Evolutionary conservation across 1,284 basidiomycete species (phyloP).

Genomic region (Malassezia globosa): DNA sequence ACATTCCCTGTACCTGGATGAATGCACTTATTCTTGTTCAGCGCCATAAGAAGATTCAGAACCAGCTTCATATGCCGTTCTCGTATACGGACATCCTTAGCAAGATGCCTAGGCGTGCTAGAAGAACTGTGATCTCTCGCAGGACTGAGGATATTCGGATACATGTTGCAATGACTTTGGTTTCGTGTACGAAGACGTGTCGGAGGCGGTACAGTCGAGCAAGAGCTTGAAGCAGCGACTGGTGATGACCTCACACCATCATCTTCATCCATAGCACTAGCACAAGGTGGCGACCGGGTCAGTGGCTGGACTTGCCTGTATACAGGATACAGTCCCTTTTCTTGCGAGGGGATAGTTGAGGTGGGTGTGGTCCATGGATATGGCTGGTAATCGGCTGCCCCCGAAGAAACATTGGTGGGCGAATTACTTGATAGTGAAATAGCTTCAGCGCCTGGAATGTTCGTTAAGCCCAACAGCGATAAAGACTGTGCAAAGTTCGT

Average conservation of each 20-base stretch:
- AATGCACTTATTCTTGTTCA: conserved; percentile 9
- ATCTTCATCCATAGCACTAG: background rate
- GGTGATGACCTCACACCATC: background rate
- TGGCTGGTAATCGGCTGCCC: too few species aligned
- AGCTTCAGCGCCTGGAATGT: conserved; percentile 41
- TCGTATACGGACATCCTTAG: background rate
- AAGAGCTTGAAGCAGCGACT: too few species aligned
- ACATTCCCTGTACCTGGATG: conserved; percentile 7
- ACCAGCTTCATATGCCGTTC: conserved; percentile 12
- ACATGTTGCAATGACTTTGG: background rate
- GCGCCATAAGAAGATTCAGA: conserved; percentile 13
- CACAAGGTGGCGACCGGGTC: conserved; percentile 29
- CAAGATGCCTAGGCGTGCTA: background rate
- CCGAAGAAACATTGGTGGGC: too few species aligned
- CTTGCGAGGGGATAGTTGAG: too few species aligned
- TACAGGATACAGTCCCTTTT: conserved; percentile 21
- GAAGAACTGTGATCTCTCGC: too few species aligned
- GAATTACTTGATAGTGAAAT: too few species aligned
- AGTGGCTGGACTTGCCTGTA: conserved; percentile 41
- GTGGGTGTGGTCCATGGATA: too few species aligned
- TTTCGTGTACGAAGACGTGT: too few species aligned
- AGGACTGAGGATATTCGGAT: background rate
- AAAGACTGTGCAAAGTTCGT: conserved; percentile 26
- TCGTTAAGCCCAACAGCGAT: conserved; percentile 26
- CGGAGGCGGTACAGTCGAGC: too few species aligned